phyloP scores from a whole-genome alignment of 768 basidiomycete species.

The Mycena vitilis region DNA sequence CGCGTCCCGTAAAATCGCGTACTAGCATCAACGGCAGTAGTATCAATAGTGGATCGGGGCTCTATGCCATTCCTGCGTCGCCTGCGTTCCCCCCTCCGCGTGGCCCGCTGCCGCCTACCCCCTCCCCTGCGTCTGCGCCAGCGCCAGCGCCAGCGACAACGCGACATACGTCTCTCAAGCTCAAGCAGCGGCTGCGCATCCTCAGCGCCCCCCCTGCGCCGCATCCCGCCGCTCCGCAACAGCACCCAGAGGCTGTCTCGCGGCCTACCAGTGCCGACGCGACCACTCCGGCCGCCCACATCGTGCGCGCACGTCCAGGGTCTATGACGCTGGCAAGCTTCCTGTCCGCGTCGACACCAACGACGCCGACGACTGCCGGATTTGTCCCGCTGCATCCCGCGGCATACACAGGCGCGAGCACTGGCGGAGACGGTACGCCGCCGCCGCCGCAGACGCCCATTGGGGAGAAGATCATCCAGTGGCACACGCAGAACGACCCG shows the following conservation, averaged over 20 bases:
- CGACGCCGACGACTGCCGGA: slow-evolving; percentile 44
- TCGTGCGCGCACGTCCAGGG: slow-evolving; percentile 9
- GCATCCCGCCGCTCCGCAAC: slow-evolving; percentile 39
- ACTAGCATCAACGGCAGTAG: neutral
- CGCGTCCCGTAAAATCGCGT: neutral
- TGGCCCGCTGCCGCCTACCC: slow-evolving; percentile 57
- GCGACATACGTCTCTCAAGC: slow-evolving; percentile 60
- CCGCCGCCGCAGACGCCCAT: slow-evolving; percentile 62
- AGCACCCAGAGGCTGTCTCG: slow-evolving; percentile 31
- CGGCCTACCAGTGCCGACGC: slow-evolving; percentile 31
- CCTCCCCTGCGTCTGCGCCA: slow-evolving; percentile 37
- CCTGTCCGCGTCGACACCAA: slow-evolving; percentile 39
- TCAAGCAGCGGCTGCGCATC: slow-evolving; percentile 76
- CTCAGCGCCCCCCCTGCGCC: slow-evolving; percentile 68
- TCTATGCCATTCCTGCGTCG: slow-evolving; percentile 59
- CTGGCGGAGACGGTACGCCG: slow-evolving; percentile 22
- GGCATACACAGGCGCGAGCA: slow-evolving; percentile 24
- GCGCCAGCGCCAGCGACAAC: slow-evolving; percentile 38
- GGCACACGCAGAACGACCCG: slow-evolving; percentile 58
- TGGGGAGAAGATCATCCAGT: slow-evolving; percentile 68
- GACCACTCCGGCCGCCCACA: neutral
- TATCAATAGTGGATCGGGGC: slow-evolving; percentile 24
- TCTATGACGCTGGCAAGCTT: slow-evolving; percentile 35
- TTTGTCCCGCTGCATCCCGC: slow-evolving; percentile 30
- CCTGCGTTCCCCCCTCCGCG: slow-evolving; percentile 60